A percentile compares a stretch with the other conserved stretches of the same genome.
Conservation (phyloP, 2,329 filamentous ascomycete species). For the Stachybotrys echinatus region DNA sequence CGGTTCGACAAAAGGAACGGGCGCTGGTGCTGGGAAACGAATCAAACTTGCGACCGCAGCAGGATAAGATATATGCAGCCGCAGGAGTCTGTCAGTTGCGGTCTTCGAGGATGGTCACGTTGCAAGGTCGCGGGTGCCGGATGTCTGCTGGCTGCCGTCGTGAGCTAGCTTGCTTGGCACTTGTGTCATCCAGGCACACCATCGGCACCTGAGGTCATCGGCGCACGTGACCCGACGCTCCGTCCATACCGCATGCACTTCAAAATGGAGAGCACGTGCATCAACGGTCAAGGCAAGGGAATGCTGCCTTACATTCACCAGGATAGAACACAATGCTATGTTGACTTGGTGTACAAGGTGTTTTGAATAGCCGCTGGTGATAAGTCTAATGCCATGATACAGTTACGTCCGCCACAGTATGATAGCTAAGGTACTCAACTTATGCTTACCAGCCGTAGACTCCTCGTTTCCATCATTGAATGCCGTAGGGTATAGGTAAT, state of each 20-base stretch:
- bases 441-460: too few relatives aligned
- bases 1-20: slow-evolving; percentile 1
- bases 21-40: neutral
- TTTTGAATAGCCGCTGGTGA: too few relatives aligned
- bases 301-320: too few relatives aligned
- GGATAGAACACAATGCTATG: too few relatives aligned
- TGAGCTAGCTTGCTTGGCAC: neutral
- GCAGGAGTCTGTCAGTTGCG: neutral
- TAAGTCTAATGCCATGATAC: too few relatives aligned
- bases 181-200: neutral
- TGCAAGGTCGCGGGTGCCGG: neutral
- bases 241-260: neutral
- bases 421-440: too few relatives aligned
- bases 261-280: too few relatives aligned
- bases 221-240: neutral
- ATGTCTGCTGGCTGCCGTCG: neutral
- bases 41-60: neutral
- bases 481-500: neutral
- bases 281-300: too few relatives aligned
- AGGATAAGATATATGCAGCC: neutral
- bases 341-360: too few relatives aligned
- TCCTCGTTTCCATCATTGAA: neutral
- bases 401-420: too few relatives aligned
- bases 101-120: neutral
- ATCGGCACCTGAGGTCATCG: neutral